A percentile compares a stretch with the other conserved stretches of the same genome.
phyloP scores from a whole-genome alignment of 148 eudicot genomes.

The Selenicereus undatus region DNA sequence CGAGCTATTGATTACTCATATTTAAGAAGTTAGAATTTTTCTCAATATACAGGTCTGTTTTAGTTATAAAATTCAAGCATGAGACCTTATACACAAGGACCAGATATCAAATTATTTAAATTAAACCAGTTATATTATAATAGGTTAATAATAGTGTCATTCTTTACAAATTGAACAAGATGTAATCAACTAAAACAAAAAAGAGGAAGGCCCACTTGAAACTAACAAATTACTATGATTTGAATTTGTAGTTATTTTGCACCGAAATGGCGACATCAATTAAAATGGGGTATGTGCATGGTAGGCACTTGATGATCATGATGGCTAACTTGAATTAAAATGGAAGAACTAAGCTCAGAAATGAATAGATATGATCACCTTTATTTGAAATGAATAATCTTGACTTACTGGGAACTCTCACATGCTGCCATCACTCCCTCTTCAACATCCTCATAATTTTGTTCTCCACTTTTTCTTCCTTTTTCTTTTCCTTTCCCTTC shows the following conservation, averaged over 20 bases:
- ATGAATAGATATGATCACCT: too few relatives aligned
- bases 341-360: background rate
- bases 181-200: background rate
- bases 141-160: too few relatives aligned
- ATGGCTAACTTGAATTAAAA: too few relatives aligned
- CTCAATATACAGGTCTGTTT: too few relatives aligned
- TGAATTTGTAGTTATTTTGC: background rate
- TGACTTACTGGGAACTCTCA: conserved; percentile 32
- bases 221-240: background rate
- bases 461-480: conserved; percentile 31
- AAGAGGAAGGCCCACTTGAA: background rate
- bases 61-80: too few relatives aligned
- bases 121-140: too few relatives aligned
- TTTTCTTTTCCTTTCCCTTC: background rate
- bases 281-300: background rate
- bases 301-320: background rate
- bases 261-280: background rate
- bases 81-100: too few relatives aligned
- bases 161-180: too few relatives aligned
- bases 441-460: conserved; percentile 33
- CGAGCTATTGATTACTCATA: too few relatives aligned
- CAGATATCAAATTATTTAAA: too few relatives aligned
- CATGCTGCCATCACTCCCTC: conserved; percentile 29
- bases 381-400: conserved; percentile 20
- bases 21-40: too few relatives aligned